Conservation (phyloP, 108 stramenopile species). For the Discostella pseudostelligera region DNA sequence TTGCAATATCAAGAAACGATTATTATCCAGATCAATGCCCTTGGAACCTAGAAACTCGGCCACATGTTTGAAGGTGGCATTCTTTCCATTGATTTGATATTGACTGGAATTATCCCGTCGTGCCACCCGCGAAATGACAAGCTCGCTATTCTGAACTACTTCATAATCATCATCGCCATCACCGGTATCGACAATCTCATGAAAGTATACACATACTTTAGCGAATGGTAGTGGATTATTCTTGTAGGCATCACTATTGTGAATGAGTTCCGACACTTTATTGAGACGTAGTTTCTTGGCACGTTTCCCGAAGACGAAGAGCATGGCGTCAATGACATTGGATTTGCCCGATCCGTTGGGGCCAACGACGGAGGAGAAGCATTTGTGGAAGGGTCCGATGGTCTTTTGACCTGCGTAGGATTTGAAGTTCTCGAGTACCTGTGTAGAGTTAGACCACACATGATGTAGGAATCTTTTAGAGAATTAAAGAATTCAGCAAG, state of each 20-base stretch:
- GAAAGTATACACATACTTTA: conserved; percentile 90
- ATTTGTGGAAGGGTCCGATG: conserved; percentile 90
- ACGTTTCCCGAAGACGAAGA: conserved; percentile 98
- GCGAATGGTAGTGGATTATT: conserved; percentile 70
- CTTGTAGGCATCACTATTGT: conserved; percentile 78
- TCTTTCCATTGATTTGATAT: conserved; percentile 91
- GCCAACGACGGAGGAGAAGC: conserved; percentile 94
- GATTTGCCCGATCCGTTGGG: conserved; percentile 97
- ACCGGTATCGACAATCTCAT: conserved; percentile 88
- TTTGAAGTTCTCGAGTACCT: conserved; percentile 98
- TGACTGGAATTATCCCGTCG: conserved; percentile 83
- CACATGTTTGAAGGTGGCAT: conserved; percentile 85
- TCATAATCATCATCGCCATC: conserved; percentile 82
- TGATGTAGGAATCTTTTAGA: too few relatives aligned
- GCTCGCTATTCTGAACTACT: conserved; percentile 74
- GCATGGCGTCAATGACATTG: conserved; percentile 99
- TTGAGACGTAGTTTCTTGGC: conserved; percentile 97
- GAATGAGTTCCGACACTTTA: conserved; percentile 97
- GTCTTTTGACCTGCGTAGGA: conserved; percentile 91
- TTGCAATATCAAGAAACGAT: conserved; percentile 98
- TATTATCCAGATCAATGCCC: conserved; percentile 98
- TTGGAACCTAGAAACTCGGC: conserved; percentile 76
- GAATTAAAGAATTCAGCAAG: background rate
- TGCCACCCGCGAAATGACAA: conserved; percentile 87
- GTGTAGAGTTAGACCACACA: background rate